Evolutionary conservation across 2,329 filamentous ascomycete genomes (phyloP).

Genomic region (Colletotrichum liaoningense): DNA sequence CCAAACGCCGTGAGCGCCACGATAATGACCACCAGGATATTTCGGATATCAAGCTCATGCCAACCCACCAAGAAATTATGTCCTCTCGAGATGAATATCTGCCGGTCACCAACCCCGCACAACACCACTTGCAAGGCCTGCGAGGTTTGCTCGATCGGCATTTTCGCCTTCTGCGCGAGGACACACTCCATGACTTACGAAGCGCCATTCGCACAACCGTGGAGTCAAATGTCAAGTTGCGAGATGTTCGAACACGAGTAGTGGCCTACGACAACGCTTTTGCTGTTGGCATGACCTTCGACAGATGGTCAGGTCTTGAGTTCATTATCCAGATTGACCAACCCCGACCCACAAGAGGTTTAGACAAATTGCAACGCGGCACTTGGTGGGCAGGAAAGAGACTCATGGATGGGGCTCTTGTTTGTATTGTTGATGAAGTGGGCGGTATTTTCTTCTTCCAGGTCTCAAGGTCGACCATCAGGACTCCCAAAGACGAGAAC

Average conservation of each 20-base stretch:
- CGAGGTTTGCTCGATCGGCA: conserved; percentile 63
- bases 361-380: conserved; percentile 45
- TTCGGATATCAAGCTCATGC: conserved; percentile 58
- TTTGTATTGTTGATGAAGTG: conserved; percentile 58
- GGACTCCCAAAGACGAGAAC: conserved; percentile 35
- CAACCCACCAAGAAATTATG: conserved; percentile 59
- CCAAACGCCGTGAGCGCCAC: conserved; percentile 50
- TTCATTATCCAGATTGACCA: conserved; percentile 59
- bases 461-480: conserved; percentile 47
- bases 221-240: conserved; percentile 41
- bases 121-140: conserved; percentile 48
- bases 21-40: conserved; percentile 63
- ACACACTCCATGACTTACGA: conserved; percentile 64
- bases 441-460: conserved; percentile 54
- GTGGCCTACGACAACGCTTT: conserved; percentile 8
- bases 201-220: conserved; percentile 50
- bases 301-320: conserved; percentile 53
- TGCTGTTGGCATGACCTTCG: conserved; percentile 47
- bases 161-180: conserved; percentile 67
- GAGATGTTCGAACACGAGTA: conserved; percentile 42
- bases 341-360: conserved; percentile 44
- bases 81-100: conserved; percentile 57
- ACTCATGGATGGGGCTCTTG: conserved; percentile 60
- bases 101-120: conserved; percentile 51
- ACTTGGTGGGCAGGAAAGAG: conserved; percentile 65